Evolutionary conservation across 768 basidiomycete genomes (phyloP).

Genomic region (Harrya chromipes): DNA sequence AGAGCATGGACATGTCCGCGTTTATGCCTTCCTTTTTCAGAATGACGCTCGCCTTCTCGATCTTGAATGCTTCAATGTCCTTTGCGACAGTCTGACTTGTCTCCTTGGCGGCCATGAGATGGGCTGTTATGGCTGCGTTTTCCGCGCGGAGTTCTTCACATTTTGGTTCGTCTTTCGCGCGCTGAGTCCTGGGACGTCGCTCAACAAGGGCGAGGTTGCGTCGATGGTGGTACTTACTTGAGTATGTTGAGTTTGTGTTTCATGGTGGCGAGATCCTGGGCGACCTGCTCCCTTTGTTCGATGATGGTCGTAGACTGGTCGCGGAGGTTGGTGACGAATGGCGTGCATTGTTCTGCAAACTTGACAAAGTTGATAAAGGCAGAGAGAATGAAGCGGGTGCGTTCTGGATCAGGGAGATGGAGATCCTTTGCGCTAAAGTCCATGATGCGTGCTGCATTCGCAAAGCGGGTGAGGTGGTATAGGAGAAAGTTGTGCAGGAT

Average conservation of each 20-base stretch:
- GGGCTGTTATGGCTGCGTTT: constrained; percentile 58
- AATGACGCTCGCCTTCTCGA: constrained; percentile 61
- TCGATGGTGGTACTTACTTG: constrained; percentile 42
- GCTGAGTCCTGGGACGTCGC: constrained; percentile 45
- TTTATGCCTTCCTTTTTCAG: constrained; percentile 69
- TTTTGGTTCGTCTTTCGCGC: constrained; percentile 66
- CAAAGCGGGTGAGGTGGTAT: constrained; percentile 73
- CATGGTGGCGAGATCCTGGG: constrained; percentile 45
- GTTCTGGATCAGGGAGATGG: constrained; percentile 64
- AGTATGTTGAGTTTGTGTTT: constrained; percentile 51
- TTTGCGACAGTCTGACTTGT: constrained; percentile 55
- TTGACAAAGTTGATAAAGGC: constrained; percentile 94
- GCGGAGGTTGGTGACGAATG: constrained; percentile 59
- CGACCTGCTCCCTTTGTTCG: constrained; percentile 59
- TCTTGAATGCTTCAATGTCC: constrained; percentile 68
- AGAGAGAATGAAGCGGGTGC: constrained; percentile 74
- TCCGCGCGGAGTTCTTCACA: constrained; percentile 57
- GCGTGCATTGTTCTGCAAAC: constrained; percentile 73
- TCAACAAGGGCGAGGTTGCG: background rate
- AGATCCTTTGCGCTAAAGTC: constrained; percentile 79
- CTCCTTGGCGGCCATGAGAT: constrained; percentile 69
- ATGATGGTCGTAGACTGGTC: constrained; percentile 55
- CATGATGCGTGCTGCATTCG: constrained; percentile 67
- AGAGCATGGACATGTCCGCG: constrained; percentile 53
- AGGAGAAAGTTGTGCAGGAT: constrained; percentile 62